Evolutionary conservation across 345 rosid genomes (phyloP).

Genomic region (Dipteronia sinensis): DNA sequence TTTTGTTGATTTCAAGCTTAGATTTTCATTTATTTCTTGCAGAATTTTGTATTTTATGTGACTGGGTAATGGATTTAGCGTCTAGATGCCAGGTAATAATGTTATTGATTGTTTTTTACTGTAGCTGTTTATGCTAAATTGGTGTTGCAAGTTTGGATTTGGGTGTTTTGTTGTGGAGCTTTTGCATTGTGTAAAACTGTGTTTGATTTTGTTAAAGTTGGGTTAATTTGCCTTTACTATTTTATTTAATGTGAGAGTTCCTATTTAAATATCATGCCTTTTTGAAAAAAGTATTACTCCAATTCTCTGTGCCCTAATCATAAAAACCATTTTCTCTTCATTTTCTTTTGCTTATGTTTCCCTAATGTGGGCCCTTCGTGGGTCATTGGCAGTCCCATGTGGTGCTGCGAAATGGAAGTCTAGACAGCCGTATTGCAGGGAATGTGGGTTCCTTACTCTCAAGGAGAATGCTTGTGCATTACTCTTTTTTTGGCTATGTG

Average conservation of each 20-base stretch:
- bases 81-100: constrained; percentile 4
- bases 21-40: neutral
- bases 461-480: neutral
- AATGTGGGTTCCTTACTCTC: neutral
- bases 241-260: neutral
- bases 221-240: neutral
- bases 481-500: neutral
- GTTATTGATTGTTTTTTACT: constrained; percentile 1
- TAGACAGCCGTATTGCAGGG: neutral
- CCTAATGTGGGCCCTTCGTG: neutral
- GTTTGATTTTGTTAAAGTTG: neutral
- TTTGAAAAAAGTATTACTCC: neutral
- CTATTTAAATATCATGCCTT: neutral
- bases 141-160: neutral
- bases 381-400: neutral
- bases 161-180: neutral
- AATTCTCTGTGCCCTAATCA: neutral
- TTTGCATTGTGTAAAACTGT: neutral
- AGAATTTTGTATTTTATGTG: neutral
- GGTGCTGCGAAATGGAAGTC: neutral
- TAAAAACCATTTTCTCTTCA: neutral
- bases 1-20: constrained; percentile 3
- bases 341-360: neutral
- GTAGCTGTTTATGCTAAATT: neutral
- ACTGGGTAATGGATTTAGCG: constrained; percentile 8